A percentile compares a stretch with the other conserved stretches of the same genome.
Evolutionary conservation across 2,329 filamentous ascomycete genomes (phyloP).

Genomic region (Fusarium pilosicola): DNA sequence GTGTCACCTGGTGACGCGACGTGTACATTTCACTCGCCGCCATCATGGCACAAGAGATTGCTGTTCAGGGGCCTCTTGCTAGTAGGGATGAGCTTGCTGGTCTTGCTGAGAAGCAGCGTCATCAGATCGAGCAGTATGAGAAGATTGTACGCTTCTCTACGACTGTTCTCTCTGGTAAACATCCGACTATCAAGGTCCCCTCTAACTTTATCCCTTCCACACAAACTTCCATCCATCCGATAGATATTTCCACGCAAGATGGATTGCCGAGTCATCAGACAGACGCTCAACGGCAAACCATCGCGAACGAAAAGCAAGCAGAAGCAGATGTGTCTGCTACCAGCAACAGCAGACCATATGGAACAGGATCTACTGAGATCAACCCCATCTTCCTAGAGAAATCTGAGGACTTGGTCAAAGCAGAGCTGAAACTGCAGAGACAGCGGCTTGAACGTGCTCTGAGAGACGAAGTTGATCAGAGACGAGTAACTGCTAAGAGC

Average conservation of each 20-base stretch:
- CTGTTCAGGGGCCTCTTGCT: slow-evolving; percentile 22
- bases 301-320: slow-evolving; percentile 50
- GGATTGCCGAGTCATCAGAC: slow-evolving; percentile 17
- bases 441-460: slow-evolving; percentile 82
- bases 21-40: slow-evolving; percentile 33
- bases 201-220: slow-evolving; percentile 49
- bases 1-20: slow-evolving; percentile 35
- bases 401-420: slow-evolving; percentile 83
- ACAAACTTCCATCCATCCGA: slow-evolving; percentile 31
- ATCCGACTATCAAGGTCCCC: slow-evolving; percentile 69
- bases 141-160: slow-evolving; percentile 85
- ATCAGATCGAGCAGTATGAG: slow-evolving; percentile 75
- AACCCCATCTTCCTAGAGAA: slow-evolving; percentile 87
- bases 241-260: slow-evolving; percentile 37
- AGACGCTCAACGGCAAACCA: slow-evolving; percentile 50
- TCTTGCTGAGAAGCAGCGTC: slow-evolving; percentile 59
- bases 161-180: slow-evolving; percentile 80
- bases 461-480: slow-evolving; percentile 79
- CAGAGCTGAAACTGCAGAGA: slow-evolving; percentile 82
- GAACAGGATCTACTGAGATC: slow-evolving; percentile 71
- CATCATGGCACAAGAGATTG: slow-evolving; percentile 44
- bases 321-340: slow-evolving; percentile 35
- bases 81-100: slow-evolving; percentile 37
- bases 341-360: slow-evolving; percentile 50
- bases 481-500: slow-evolving; percentile 55